Evolutionary conservation across 2,329 filamentous ascomycete species (phyloP), one percentile per base, ranked within the genome.

Genomic region (Fusarium sp.): DNA sequence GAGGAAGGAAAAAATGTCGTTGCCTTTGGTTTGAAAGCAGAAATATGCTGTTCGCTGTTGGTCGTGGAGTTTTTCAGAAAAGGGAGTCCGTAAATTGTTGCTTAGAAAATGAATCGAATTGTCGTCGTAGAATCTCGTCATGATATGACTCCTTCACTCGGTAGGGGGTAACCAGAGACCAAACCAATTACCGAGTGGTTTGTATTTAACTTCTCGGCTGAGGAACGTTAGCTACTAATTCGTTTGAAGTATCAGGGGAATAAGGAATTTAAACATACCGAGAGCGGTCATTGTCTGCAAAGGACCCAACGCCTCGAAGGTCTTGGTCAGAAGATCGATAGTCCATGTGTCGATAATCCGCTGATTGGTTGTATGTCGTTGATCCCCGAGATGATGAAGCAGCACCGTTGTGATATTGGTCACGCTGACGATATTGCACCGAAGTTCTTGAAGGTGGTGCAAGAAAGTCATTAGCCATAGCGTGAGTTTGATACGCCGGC

Each of bases 111-210:
- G 28, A 50, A 23, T 46, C 28, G 28, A 47, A 57, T 30, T 49
- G 23, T 23, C 32, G 27, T 47, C 20, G 32, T 53, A 20, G 34
- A 50, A 56, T 21, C 34, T 47, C 46, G 48, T 46, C 48, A 32
- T 18, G 51, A 25, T 37, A 20, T 32, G 32, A 16, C 43, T 27
- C 18, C 13, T 20, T 69, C 47, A 63, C 30, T 60, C 60, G 18
- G 73, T 63, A 61, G 68, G 68, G 25, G 74, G 74, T 25, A 75
- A 43, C 73, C 74, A 75, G 51, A 75, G 63, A 49, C 72, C 72
- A 34, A 74, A 75, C 74, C 74, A 75, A 43, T 74, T 75, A 46
- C 71, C 68, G 30, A 75, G 72, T 7, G 74, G 74, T 58, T 74
- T 75, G 28, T 75, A 75, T 60, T 75, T 73, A 55, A 75, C 67